Base-by-base conservation (phyloP, 805 yeast genomes). In the Pichia exigua region DNA sequence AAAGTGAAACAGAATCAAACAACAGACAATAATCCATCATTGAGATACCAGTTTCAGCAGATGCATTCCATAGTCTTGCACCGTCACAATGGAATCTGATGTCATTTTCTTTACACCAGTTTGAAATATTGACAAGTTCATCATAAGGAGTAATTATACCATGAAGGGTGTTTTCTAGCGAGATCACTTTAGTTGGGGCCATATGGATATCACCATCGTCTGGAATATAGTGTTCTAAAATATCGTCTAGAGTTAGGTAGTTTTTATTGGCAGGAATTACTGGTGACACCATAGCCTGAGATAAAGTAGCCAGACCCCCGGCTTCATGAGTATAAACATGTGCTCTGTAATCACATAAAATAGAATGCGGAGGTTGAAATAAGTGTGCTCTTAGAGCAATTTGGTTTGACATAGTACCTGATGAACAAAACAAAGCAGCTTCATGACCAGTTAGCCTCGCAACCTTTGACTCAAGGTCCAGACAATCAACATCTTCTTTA, bases 331-430 rank as follows among this genome's bases (percentile, higher is more conserved):
- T 73, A 66, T 77, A 91, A 32, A 91, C 83, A 62, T 91, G 98
- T 12, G 92, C 83, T 54, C 97, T 75, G 66, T 82, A 75, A 66
- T 92, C 97, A 72, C 96, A 88, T 45, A 91, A 63, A 27, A 92
- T 73, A 17, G 90, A 79, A 70, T 83, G 82, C 1, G 96, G 96
- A 15, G 97, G 97, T 62, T 86, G 92, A 54, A 66, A 68, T 46
- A 92, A 69, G 57, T 85, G 87, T 3, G 88, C 73, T 61, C 97
- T 75, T 43, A 91, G 65, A 17, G 85, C 97, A 55, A 91, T 74
- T 70, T 91, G 98, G 70, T 91, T 91, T 15, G 96, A 84, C 67
- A 91, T 68, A 8, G 97, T 92, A 45, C 98, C 97, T 18, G 95
- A 85, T 18, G 83, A 88, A 67, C 95, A 88, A 68, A 76, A 91